phyloP scores from a whole-genome alignment of 169 alveolate genomes.

The Plasmodium berghei region DNA sequence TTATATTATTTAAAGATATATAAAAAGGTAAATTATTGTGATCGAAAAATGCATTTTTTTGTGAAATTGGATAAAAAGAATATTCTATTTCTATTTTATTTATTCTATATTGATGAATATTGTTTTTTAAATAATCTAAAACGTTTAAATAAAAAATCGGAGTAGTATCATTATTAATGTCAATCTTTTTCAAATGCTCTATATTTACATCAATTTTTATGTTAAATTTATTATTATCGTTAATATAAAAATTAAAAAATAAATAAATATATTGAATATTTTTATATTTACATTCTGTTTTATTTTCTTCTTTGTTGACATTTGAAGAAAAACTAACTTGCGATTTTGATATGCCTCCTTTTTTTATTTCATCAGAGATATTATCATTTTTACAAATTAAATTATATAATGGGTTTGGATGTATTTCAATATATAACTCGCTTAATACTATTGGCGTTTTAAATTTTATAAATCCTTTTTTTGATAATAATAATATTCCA shows the following conservation, averaged over 20 bases:
- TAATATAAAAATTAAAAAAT: conserved; percentile 42
- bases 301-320: neutral
- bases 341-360: neutral
- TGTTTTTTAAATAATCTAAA: conserved; percentile 23
- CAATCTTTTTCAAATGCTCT: conserved; percentile 2
- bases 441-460: conserved; percentile 32
- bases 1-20: conserved; percentile 22
- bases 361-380: neutral
- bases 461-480: conserved; percentile 33
- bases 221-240: conserved; percentile 31
- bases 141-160: conserved; percentile 42
- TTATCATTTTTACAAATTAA: conserved; percentile 7
- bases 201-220: conserved; percentile 18
- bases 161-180: neutral
- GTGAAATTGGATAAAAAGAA: conserved; percentile 13
- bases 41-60: conserved; percentile 1
- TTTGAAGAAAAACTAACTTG: neutral
- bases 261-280: conserved; percentile 20
- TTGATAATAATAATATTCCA: conserved; percentile 39
- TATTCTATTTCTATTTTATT: conserved; percentile 65
- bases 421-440: conserved; percentile 40
- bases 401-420: conserved; percentile 28
- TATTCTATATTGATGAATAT: conserved; percentile 47
- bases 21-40: conserved; percentile 35
- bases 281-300: neutral